Percentiles rank a stretch among this genome's conserved stretches.
These are phyloP conservation scores for Flammula alnicola DNA, from an alignment of 1,284 basidiomycete species.

Conservation along the genomic window DNA sequence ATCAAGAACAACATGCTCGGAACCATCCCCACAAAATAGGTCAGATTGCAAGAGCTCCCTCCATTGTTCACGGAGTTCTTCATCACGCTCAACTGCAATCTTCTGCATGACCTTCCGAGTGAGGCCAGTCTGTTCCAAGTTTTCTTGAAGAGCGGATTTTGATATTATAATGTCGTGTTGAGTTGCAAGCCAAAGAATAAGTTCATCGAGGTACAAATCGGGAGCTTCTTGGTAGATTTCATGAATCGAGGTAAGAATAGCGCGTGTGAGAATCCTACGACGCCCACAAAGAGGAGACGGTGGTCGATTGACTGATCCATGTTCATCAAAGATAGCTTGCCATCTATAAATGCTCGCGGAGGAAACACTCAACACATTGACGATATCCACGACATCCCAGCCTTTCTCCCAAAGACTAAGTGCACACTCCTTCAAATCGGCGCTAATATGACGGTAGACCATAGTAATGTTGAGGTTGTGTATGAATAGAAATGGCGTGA, in stretches of 20 bases:
- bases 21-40: conserved; percentile 23
- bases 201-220: conserved; percentile 18
- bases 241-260: conserved; percentile 8
- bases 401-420: conserved; percentile 20
- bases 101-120: conserved; percentile 23
- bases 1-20: conserved; percentile 30
- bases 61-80: conserved; percentile 11
- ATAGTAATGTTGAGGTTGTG: conserved; percentile 12
- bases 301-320: conserved; percentile 8
- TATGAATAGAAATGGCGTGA: too few relatives aligned
- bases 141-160: conserved; percentile 15
- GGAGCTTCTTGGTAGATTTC: conserved; percentile 5
- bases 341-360: conserved; percentile 17
- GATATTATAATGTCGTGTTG: conserved; percentile 16
- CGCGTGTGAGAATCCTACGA: conserved; percentile 3
- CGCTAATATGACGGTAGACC: conserved; percentile 22
- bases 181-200: conserved; percentile 10
- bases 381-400: conserved; percentile 17
- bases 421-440: conserved; percentile 21
- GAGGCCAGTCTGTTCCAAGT: conserved; percentile 15
- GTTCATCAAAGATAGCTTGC: conserved; percentile 6
- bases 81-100: conserved; percentile 18
- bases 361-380: conserved; percentile 18
- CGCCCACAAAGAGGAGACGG: conserved; percentile 6
- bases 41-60: conserved; percentile 2